These are phyloP conservation scores for Neopestalotiopsis sp. DNA, from an alignment of 2,329 filamentous ascomycete species.

Conservation along the genomic window DNA sequence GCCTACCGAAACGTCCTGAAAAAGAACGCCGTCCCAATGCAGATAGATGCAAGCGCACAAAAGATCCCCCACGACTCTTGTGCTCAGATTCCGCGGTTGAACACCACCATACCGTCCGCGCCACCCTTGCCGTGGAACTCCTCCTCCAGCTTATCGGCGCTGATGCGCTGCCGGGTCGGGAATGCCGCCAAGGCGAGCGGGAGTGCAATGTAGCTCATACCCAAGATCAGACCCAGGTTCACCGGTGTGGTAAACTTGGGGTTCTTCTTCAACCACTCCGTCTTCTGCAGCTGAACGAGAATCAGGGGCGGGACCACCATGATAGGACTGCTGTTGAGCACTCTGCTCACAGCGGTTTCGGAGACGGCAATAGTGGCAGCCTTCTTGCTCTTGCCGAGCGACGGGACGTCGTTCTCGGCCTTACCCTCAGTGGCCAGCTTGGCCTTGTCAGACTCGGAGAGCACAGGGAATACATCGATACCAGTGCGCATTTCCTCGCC, in stretches of 20 bases:
- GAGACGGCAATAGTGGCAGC: constrained; percentile 89
- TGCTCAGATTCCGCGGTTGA: constrained; percentile 86
- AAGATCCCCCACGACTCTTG: neutral
- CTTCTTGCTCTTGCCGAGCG: constrained; percentile 84
- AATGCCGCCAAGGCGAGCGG: constrained; percentile 91
- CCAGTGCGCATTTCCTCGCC: constrained; percentile 92
- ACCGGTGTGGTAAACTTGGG: constrained; percentile 80
- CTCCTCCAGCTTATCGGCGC: constrained; percentile 76
- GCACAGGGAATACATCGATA: constrained; percentile 88
- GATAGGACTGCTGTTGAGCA: constrained; percentile 93
- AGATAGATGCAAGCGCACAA: neutral
- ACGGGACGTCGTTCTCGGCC: constrained; percentile 68
- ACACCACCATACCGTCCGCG: constrained; percentile 83
- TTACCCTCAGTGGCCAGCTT: constrained; percentile 61
- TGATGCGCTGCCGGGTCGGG: constrained; percentile 85
- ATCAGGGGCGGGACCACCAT: constrained; percentile 94
- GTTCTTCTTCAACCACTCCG: constrained; percentile 77
- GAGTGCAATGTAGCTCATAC: constrained; percentile 85
- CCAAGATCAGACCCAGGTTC: constrained; percentile 86
- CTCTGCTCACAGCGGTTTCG: constrained; percentile 89
- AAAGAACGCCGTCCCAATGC: constrained; percentile 12
- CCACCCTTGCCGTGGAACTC: constrained; percentile 87
- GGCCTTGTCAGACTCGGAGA: constrained; percentile 71
- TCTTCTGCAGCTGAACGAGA: constrained; percentile 83
- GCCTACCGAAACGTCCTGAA: neutral